Evolutionary conservation across 306 rosid genomes (phyloP), one percentile per base, ranked within the genome.

Genomic region (Pachyrhizus erosus): DNA sequence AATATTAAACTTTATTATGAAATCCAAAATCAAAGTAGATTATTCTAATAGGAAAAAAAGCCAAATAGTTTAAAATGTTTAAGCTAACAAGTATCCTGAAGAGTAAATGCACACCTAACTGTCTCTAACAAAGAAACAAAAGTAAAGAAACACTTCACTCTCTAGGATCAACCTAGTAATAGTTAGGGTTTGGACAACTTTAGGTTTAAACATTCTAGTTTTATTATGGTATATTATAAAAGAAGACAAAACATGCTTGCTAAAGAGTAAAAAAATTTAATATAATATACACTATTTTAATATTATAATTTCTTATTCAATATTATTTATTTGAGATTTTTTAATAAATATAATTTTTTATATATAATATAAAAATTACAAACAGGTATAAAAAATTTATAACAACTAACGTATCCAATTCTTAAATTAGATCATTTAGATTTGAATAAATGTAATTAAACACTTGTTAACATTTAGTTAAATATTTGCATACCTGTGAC

Each of bases 401-500:
- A 31, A 31, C 34, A 2, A 31, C 34, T 31, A 31, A 31, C 34
- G 2, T 31, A 31, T 31, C 4, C 34, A 31, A 31, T 31, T 31
- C 2, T 31, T 31, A 2, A 31, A 31, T 31, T 31, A 31, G n/a
- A n/a, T n/a, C n/a, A n/a, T n/a, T n/a, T n/a, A n/a, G n/a, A n/a
- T n/a, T n/a, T n/a, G n/a, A n/a, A n/a, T n/a, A n/a, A n/a, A n/a
- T n/a, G n/a, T n/a, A n/a, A n/a, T 37, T 37, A 0, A 27, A 5
- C 42, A 31, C 5, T 7, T 0, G 24, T 6, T 2, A 64, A 1
- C 23, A 64, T 31, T 64, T 64, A 31, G 10, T 24, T 9, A 10
- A 18, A 20, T n/a, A 69, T 39, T 42, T 37, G n/a, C 65, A 3
- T 10, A 94, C 97, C 91, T 96, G 99, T 4, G 96, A 67, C 67